Evolutionary conservation across 345 rosid genomes (phyloP).

Genomic region (Viola odorata): DNA sequence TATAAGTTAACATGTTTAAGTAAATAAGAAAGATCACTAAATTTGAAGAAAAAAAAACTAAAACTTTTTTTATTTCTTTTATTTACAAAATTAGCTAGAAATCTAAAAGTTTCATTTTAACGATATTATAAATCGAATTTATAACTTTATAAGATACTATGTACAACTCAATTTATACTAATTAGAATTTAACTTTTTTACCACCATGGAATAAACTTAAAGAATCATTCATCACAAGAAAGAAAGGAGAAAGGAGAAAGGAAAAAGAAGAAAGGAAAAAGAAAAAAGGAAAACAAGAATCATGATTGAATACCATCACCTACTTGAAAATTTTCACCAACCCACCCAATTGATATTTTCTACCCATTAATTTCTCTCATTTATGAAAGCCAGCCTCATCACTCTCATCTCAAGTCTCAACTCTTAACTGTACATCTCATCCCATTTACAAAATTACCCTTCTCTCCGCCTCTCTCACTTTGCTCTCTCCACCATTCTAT

Average conservation of each 20-base stretch:
- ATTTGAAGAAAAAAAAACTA: too few relatives aligned
- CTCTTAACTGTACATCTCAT: constrained; percentile 18
- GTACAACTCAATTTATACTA: too few relatives aligned
- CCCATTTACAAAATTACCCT: constrained; percentile 2
- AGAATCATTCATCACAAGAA: too few relatives aligned
- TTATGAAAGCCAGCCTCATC: constrained; percentile 31
- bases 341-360: constrained; percentile 13
- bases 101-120: too few relatives aligned
- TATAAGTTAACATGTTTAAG: too few relatives aligned
- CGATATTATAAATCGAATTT: too few relatives aligned
- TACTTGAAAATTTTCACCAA: constrained; percentile 27
- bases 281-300: constrained; percentile 37
- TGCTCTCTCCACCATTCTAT: background rate
- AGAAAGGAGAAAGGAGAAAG: background rate
- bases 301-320: constrained; percentile 14
- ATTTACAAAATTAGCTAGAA: too few relatives aligned
- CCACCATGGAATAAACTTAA: too few relatives aligned
- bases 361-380: constrained; percentile 19
- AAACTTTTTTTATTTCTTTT: too few relatives aligned
- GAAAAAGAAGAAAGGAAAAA: background rate
- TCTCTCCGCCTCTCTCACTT: background rate
- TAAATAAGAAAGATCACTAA: too few relatives aligned
- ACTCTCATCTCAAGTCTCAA: background rate
- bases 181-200: too few relatives aligned
- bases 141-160: too few relatives aligned